Conservation (phyloP, 1,139 yeast species). For the Yamadazyma triangularis region DNA sequence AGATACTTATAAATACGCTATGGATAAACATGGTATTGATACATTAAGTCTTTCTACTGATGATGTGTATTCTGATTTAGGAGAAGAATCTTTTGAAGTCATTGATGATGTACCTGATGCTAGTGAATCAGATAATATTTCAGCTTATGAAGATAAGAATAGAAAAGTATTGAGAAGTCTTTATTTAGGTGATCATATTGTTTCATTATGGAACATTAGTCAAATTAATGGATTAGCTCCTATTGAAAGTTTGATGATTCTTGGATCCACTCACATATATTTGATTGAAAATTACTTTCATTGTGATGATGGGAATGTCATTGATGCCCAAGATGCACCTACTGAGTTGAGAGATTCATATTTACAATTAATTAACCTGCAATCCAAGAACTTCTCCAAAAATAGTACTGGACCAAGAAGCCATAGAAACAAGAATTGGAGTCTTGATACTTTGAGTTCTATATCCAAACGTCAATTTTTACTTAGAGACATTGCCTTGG, state of each 20-base stretch:
- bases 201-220: constrained; percentile 69
- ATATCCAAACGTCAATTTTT: constrained; percentile 71
- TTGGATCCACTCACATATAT: constrained; percentile 62
- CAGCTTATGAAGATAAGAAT: constrained; percentile 60
- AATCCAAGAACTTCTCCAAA: constrained; percentile 18
- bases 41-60: constrained; percentile 22
- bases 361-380: constrained; percentile 50
- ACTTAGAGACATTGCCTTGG: constrained; percentile 73
- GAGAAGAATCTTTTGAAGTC: constrained; percentile 10
- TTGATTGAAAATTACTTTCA: constrained; percentile 67
- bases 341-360: constrained; percentile 59
- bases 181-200: constrained; percentile 66
- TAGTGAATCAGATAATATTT: constrained; percentile 13
- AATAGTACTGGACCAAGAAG: constrained; percentile 15
- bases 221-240: constrained; percentile 71
- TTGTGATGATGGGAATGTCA: constrained; percentile 54
- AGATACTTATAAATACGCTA: constrained; percentile 15
- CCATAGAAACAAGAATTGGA: constrained; percentile 55
- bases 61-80: constrained; percentile 8
- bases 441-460: constrained; percentile 50
- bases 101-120: constrained; percentile 29
- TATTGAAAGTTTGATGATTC: constrained; percentile 65
- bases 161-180: constrained; percentile 67
- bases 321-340: constrained; percentile 67
- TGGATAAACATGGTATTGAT: constrained; percentile 19